phyloP scores from a whole-genome alignment of 768 basidiomycete species.

The Paxillus ammoniavirescens region DNA sequence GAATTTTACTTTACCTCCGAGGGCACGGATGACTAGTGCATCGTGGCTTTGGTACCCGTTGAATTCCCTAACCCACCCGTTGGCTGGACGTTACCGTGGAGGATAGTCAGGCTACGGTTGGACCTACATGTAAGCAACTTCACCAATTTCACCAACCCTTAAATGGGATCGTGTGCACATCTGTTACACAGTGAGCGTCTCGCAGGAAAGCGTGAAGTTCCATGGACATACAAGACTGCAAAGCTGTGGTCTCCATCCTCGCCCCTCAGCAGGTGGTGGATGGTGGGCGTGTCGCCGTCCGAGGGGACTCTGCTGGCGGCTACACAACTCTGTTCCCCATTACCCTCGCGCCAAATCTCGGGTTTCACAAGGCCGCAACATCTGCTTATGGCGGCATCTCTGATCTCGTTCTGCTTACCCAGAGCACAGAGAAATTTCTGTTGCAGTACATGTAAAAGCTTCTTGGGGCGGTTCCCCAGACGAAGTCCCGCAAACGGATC shows the following conservation, averaged over 20 bases:
- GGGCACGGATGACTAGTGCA: slow-evolving; percentile 63
- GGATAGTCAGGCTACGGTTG: slow-evolving; percentile 75
- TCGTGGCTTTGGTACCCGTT: not conserved
- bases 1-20: slow-evolving; percentile 61
- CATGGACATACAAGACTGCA: slow-evolving; percentile 63
- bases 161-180: not conserved
- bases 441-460: slow-evolving; percentile 54
- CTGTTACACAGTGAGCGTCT: slow-evolving; percentile 41
- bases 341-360: slow-evolving; percentile 54
- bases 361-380: slow-evolving; percentile 55
- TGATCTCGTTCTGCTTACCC: slow-evolving; percentile 51
- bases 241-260: slow-evolving; percentile 37
- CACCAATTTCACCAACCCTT: not conserved
- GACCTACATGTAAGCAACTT: slow-evolving; percentile 48
- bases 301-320: slow-evolving; percentile 56
- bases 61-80: slow-evolving; percentile 6
- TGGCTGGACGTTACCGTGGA: slow-evolving; percentile 72
- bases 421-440: slow-evolving; percentile 71
- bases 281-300: not conserved
- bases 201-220: slow-evolving; percentile 60
- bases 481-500: slow-evolving; percentile 51
- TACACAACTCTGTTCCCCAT: slow-evolving; percentile 57
- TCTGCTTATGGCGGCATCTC: slow-evolving; percentile 64
- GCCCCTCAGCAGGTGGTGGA: not conserved
- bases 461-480: slow-evolving; percentile 49